A percentile compares a stretch with the other conserved stretches of the same genome.
Evolutionary conservation across 1,284 basidiomycete species (phyloP).

Genomic region (Ganoderma boninense): DNA sequence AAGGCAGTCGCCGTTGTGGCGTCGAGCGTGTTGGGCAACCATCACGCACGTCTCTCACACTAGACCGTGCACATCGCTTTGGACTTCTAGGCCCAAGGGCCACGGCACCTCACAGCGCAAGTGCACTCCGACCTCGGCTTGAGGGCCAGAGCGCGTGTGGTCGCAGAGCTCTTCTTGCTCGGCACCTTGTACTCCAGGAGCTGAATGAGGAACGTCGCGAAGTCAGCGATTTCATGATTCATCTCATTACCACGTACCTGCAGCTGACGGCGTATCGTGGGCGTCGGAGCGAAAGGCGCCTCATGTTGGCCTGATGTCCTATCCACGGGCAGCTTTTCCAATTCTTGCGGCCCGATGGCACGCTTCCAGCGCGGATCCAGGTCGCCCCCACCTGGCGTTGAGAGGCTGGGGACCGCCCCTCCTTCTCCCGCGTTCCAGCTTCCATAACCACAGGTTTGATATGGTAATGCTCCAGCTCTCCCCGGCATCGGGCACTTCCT

Average conservation of each 20-base stretch:
- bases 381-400: too few species aligned
- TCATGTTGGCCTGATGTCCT: not conserved
- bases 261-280: not conserved
- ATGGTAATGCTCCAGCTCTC: not conserved
- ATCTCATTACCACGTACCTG: not conserved
- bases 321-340: not conserved
- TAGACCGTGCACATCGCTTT: not conserved
- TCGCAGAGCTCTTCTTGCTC: not conserved
- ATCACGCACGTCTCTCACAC: not conserved
- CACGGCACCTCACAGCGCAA: not conserved
- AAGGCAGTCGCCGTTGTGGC: conserved; percentile 8
- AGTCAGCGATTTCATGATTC: not conserved
- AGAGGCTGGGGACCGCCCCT: not conserved
- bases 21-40: conserved; percentile 1
- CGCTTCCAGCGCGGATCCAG: not conserved
- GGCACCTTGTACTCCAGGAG: not conserved
- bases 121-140: not conserved
- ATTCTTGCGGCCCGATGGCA: not conserved
- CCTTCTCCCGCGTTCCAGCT: conserved; percentile 14
- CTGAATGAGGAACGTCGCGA: not conserved
- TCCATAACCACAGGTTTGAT: conserved; percentile 7
- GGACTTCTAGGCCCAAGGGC: not conserved
- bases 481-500: not conserved
- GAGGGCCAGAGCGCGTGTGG: not conserved
- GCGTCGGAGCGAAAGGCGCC: not conserved